These are phyloP conservation scores for Irineochytrium annulatum DNA, from an alignment of 192 early-diverging fungal species.

Conservation along the genomic window DNA sequence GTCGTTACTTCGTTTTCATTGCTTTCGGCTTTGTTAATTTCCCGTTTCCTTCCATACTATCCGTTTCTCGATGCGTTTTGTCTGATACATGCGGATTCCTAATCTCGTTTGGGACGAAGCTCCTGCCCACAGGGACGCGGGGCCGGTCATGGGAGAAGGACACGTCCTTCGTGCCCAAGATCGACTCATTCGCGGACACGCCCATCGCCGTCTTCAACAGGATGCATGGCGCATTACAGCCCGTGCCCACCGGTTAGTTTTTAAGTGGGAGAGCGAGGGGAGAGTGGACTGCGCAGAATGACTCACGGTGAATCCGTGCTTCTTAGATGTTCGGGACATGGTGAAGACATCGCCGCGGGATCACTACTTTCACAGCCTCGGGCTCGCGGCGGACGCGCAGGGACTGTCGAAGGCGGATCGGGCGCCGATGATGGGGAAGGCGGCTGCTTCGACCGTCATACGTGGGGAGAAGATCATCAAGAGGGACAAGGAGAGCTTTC, in stretches of 20 bases:
- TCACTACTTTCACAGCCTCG: conserved; percentile 17
- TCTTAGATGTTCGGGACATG: not conserved
- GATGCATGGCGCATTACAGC: conserved; percentile 32
- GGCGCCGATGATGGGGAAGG: not conserved
- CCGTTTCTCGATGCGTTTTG: too few relatives aligned
- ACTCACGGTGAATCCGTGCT: too few relatives aligned
- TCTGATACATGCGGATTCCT: too few relatives aligned
- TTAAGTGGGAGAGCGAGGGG: too few relatives aligned
- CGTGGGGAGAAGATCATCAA: conserved; percentile 38
- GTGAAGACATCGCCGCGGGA: conserved; percentile 9
- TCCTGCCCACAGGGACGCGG: conserved; percentile 46
- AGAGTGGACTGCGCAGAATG: too few relatives aligned
- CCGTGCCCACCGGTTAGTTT: conserved; percentile 18
- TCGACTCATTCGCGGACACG: conserved; percentile 21
- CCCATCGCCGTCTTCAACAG: conserved; percentile 37
- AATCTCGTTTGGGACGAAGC: too few relatives aligned
- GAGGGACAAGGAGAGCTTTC: conserved; percentile 52
- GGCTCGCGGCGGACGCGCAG: conserved; percentile 13
- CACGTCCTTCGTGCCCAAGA: conserved; percentile 42
- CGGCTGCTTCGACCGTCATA: not conserved
- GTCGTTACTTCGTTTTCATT: too few relatives aligned
- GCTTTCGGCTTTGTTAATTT: too few relatives aligned
- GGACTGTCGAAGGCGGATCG: not conserved
- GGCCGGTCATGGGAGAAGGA: conserved; percentile 47
- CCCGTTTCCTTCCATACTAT: too few relatives aligned